These are phyloP conservation scores for Ganoderma boninense DNA, from an alignment of 1,284 basidiomycete species.

Conservation along the genomic window DNA sequence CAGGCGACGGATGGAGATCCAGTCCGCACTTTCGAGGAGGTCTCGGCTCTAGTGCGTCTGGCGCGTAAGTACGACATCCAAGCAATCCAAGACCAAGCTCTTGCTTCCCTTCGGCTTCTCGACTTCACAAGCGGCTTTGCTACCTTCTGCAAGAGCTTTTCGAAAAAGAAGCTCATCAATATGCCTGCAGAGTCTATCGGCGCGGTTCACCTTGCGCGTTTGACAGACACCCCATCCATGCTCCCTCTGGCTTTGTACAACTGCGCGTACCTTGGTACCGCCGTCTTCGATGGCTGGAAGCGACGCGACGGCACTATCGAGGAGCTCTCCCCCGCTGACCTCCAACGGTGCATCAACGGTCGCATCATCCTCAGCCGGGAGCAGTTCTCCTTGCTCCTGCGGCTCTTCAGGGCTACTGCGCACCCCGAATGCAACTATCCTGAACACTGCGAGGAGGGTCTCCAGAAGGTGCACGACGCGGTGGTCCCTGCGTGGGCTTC, in stretches of 20 bases:
- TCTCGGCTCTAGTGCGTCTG: neutral
- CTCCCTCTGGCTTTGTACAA: conserved; percentile 10
- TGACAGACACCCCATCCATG: neutral
- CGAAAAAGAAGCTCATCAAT: too few relatives aligned
- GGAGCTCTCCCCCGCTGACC: neutral
- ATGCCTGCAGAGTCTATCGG: neutral
- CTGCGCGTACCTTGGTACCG: conserved; percentile 2
- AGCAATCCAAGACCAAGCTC: neutral
- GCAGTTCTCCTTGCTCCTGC: neutral
- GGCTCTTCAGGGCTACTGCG: too few relatives aligned
- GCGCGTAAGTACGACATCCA: neutral
- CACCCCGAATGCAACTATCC: too few relatives aligned
- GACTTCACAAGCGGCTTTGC: neutral
- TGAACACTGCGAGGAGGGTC: too few relatives aligned
- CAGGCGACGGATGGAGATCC: too few relatives aligned
- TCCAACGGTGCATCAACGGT: neutral
- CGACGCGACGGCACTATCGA: conserved; percentile 9
- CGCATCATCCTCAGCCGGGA: too few relatives aligned
- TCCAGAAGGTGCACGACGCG: too few relatives aligned
- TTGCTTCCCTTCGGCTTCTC: neutral
- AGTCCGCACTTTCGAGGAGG: neutral
- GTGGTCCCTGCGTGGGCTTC: too few relatives aligned
- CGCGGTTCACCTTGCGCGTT: conserved; percentile 9
- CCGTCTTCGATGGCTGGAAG: conserved; percentile 5
- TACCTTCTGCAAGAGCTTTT: neutral